Evolutionary conservation across 1,284 basidiomycete genomes (phyloP), one percentile per base, ranked within the genome.

Genomic region (Polyporus tsugae): DNA sequence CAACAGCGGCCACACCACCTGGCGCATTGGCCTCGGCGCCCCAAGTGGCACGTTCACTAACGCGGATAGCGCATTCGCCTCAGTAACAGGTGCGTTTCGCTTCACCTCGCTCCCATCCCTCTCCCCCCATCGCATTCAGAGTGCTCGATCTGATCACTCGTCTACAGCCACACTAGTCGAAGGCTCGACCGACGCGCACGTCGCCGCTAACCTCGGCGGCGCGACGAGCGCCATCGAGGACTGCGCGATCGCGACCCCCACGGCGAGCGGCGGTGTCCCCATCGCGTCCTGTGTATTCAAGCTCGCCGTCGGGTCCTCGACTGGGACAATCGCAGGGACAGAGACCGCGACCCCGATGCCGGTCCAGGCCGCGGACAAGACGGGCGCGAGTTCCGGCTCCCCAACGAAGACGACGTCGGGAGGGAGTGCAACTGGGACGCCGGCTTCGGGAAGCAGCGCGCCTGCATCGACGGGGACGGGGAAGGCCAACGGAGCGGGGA

Each of bases 21-120:
- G 80, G 76, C 74, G 72, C 46, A 66, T 85, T 57, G 70, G 79
- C 9, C 76, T 81, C 46, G 84, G 81, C 5, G 73, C 75, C 25
- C 64, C 79, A 19, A 82, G 78, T 35, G 78, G 78, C 29, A 74
- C 75, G 22, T 72, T 29, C 38, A 71, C 66, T 10, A 74, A 77
- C 38, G 74, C 77, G 19, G 64, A 68, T 19, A 78, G 75, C 25
- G 9, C 46, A 4, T 6, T 6, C 9, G 79, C 83, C 62, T 55
- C 38, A 7, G 35, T 22, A n/a, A 9, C 33, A 5, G 36, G 58
- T 60, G 13, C 17, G 58, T 44, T n/a, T 44, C 7, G 42, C 17
- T 44, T 44, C 38, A 25, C 25, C 1, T 6, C 57, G 13, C n/a
- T n/a, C 38, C 35, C 19, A 2, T 25, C 35, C 1, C 22, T n/a